Percentiles rank a stretch among this genome's conserved stretches.
These are phyloP conservation scores for Termitomyces sp. DNA, from an alignment of 768 basidiomycete genomes.

Conservation along the genomic window DNA sequence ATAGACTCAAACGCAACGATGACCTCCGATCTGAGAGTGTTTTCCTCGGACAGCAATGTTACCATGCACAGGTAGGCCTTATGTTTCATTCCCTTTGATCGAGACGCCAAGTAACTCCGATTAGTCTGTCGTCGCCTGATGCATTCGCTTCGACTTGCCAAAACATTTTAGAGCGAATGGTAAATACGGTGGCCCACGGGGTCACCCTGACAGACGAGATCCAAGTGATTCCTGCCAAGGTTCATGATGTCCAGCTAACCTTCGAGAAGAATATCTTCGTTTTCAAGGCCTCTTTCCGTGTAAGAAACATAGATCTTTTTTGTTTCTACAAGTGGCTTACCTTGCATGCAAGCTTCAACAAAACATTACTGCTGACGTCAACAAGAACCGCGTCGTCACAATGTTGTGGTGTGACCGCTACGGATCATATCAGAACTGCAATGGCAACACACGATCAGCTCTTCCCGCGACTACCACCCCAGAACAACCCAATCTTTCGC, in stretches of 20 bases:
- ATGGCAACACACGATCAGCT: conserved; percentile 31
- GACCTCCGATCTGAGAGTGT: conserved; percentile 39
- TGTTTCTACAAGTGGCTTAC: conserved; percentile 3
- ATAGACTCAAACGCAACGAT: conserved; percentile 31
- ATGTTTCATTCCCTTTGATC: background rate
- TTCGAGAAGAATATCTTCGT: conserved; percentile 35
- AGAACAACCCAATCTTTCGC: conserved; percentile 36
- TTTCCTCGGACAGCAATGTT: conserved; percentile 36
- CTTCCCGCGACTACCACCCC: conserved; percentile 27
- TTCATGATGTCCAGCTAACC: conserved; percentile 35
- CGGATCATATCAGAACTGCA: conserved; percentile 33
- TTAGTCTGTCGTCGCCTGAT: conserved; percentile 30
- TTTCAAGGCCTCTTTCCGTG: conserved; percentile 40
- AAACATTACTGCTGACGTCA: conserved; percentile 30
- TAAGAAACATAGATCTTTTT: conserved; percentile 21
- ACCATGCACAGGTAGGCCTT: conserved; percentile 38
- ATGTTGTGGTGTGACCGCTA: conserved; percentile 43
- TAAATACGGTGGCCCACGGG: conserved; percentile 45
- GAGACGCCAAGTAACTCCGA: background rate
- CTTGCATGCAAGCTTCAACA: conserved; percentile 31
- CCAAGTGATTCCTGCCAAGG: conserved; percentile 40
- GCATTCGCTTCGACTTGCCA: conserved; percentile 39
- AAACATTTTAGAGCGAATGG: conserved; percentile 41
- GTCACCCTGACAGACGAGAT: conserved; percentile 47
- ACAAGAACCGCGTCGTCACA: conserved; percentile 38